phyloP scores from a whole-genome alignment of 2,329 filamentous ascomycete species.

The Hypocreales sp. region DNA sequence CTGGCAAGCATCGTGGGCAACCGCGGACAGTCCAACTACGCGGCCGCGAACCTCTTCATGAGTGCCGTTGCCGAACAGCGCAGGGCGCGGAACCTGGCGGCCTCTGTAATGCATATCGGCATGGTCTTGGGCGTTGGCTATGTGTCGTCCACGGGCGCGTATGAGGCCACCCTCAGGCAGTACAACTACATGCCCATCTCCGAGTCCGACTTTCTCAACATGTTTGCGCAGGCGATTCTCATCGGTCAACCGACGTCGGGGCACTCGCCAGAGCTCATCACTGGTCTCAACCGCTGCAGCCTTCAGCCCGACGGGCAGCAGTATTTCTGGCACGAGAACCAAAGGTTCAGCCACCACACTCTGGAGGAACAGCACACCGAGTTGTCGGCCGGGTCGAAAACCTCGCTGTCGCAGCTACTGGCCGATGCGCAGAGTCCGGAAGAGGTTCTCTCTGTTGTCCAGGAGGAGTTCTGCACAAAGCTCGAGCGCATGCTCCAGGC shows the following conservation, averaged over 20 bases:
- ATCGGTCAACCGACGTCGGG: constrained; percentile 14
- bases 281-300: constrained; percentile 7
- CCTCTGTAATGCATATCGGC: constrained; percentile 21
- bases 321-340: constrained; percentile 1
- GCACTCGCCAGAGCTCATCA: constrained; percentile 6
- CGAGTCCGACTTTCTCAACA: constrained; percentile 18
- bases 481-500: constrained; percentile 1
- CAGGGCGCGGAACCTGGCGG: constrained; percentile 19
- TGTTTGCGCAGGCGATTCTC: constrained; percentile 25
- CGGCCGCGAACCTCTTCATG: constrained; percentile 28
- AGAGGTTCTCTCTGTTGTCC: not conserved
- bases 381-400: not conserved
- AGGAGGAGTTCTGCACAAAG: constrained; percentile 1
- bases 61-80: constrained; percentile 18
- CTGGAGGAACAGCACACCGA: not conserved
- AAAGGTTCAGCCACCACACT: constrained; percentile 1
- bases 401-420: not conserved
- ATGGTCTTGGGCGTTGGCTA: constrained; percentile 20
- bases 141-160: constrained; percentile 1
- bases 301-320: not conserved
- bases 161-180: constrained; percentile 1
- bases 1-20: constrained; percentile 12
- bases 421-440: not conserved
- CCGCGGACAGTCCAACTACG: constrained; percentile 26
- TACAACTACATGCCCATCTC: constrained; percentile 6